A percentile compares a stretch with the other conserved stretches of the same genome.
Conservation (phyloP, 169 alveolate species). For the Cryptosporidium ryanae region DNA sequence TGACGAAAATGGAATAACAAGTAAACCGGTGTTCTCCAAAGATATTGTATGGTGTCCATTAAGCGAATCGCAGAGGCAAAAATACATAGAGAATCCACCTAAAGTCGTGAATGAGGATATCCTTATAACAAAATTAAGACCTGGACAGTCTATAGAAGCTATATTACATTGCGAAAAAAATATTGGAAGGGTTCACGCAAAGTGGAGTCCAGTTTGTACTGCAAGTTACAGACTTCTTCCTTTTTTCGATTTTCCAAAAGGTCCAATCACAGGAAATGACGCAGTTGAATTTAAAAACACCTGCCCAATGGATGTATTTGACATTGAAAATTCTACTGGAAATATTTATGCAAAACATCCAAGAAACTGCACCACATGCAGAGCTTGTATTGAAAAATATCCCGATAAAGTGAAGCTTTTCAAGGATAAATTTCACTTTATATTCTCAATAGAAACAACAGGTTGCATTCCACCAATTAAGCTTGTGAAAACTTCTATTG, state of each 20-base stretch:
- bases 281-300: conserved; percentile 88
- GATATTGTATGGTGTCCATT: conserved; percentile 93
- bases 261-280: conserved; percentile 87
- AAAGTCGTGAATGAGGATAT: conserved; percentile 94
- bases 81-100: conserved; percentile 87
- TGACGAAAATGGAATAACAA: conserved; percentile 56
- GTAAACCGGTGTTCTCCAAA: conserved; percentile 88
- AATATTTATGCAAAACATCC: conserved; percentile 89
- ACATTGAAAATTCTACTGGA: conserved; percentile 88
- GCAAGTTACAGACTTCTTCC: conserved; percentile 96
- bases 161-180: conserved; percentile 95
- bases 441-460: conserved; percentile 85
- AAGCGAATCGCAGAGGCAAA: conserved; percentile 87
- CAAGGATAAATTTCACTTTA: conserved; percentile 87
- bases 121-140: conserved; percentile 94
- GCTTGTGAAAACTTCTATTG: conserved; percentile 79
- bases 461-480: conserved; percentile 83
- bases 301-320: conserved; percentile 96
- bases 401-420: conserved; percentile 83
- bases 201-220: conserved; percentile 99
- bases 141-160: conserved; percentile 92
- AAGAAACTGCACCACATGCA: conserved; percentile 95
- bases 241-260: conserved; percentile 79
- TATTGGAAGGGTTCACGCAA: conserved; percentile 97
- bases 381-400: conserved; percentile 96